A percentile compares a stretch with the other conserved stretches of the same genome.
Evolutionary conservation across 2,329 filamentous ascomycete genomes (phyloP).

Genomic region (Penicillium thymicola): DNA sequence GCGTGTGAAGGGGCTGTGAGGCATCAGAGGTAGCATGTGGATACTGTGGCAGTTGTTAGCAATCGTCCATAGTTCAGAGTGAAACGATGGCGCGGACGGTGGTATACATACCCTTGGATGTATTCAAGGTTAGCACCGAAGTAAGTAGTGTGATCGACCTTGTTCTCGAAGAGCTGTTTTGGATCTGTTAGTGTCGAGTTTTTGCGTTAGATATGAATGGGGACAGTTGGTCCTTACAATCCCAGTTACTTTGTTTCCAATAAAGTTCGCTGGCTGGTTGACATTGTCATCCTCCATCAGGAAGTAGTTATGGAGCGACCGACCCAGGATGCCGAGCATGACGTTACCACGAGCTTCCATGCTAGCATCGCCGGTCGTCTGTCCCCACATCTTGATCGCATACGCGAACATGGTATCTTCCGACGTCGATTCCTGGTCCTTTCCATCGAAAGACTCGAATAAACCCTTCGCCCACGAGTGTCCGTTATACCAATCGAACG

Average conservation of each 20-base stretch:
- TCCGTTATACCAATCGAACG: slow-evolving; percentile 92
- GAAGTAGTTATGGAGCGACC: slow-evolving; percentile 76
- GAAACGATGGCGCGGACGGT: slow-evolving; percentile 2
- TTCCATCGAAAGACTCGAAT: slow-evolving; percentile 53
- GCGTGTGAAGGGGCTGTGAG: slow-evolving; percentile 66
- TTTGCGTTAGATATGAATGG: neutral
- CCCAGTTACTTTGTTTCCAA: slow-evolving; percentile 69
- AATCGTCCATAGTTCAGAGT: neutral
- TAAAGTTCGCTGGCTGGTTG: slow-evolving; percentile 71
- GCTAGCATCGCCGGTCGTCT: slow-evolving; percentile 67
- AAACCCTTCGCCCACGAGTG: slow-evolving; percentile 81
- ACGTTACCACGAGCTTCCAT: slow-evolving; percentile 82
- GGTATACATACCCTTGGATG: slow-evolving; percentile 53
- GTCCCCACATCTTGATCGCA: slow-evolving; percentile 92
- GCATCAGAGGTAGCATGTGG: slow-evolving; percentile 76
- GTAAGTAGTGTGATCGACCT: slow-evolving; percentile 88
- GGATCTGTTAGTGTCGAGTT: neutral
- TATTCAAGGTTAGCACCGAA: slow-evolving; percentile 73
- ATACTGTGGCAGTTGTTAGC: slow-evolving; percentile 57
- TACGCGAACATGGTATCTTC: slow-evolving; percentile 88
- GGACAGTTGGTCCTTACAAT: slow-evolving; percentile 42
- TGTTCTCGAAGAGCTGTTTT: slow-evolving; percentile 78
- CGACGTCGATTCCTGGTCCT: slow-evolving; percentile 72
- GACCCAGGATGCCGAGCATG: slow-evolving; percentile 74
- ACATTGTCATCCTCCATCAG: slow-evolving; percentile 69